Conservation (phyloP, 306 rosid genomes). For the Sechiopsis laciniata region DNA sequence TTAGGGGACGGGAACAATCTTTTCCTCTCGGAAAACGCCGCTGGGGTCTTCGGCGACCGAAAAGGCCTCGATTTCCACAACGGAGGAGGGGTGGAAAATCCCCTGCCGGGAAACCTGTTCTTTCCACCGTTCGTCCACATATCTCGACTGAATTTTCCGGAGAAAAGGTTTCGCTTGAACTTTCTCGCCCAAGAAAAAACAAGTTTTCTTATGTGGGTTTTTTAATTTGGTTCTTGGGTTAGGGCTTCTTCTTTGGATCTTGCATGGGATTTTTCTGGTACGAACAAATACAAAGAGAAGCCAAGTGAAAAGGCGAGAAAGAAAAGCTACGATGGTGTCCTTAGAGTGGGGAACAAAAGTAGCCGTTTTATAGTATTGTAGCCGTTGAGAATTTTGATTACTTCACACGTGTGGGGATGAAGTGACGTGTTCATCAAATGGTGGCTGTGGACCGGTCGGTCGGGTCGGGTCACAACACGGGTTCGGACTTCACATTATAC, state of each 20-base stretch:
- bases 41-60: constrained; percentile 24
- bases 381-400: constrained; percentile 46
- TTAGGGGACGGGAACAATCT: constrained; percentile 43
- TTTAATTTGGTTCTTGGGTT: background rate
- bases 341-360: constrained; percentile 30
- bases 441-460: background rate
- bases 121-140: constrained; percentile 43
- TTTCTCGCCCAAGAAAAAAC: constrained; percentile 12
- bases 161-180: constrained; percentile 23
- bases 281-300: background rate
- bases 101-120: constrained; percentile 34
- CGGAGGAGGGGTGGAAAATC: constrained; percentile 53
- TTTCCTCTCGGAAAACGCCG: constrained; percentile 54
- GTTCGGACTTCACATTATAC: background rate
- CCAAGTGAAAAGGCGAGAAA: constrained; percentile 12
- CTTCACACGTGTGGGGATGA: background rate
- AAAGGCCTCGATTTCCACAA: constrained; percentile 35
- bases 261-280: constrained; percentile 13
- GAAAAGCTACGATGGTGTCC: constrained; percentile 8
- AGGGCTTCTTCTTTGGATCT: constrained; percentile 22
- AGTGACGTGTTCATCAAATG: background rate
- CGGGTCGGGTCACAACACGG: background rate
- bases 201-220: background rate
- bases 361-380: constrained; percentile 72
- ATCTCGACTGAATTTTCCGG: constrained; percentile 20